Evolutionary conservation across 148 eudicot species (phyloP).

Genomic region (Diospyros lotus): DNA sequence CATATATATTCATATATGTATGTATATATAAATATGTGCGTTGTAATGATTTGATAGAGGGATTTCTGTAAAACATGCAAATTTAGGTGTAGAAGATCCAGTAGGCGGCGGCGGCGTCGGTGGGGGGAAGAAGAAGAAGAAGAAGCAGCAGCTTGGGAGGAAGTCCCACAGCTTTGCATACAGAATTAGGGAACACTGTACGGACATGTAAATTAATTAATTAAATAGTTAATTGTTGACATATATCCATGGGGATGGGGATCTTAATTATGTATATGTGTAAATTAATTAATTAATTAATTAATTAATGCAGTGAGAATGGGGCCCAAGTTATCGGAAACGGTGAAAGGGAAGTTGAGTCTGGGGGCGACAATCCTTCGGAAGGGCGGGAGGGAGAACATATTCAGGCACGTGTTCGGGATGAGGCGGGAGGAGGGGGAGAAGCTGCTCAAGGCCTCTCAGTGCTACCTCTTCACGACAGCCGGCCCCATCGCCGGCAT

Average conservation of each 20-base stretch:
- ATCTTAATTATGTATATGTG: background rate
- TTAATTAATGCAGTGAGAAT: slow-evolving; percentile 19
- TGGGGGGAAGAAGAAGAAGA: no score
- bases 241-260: no score
- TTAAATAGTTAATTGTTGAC: no score
- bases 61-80: background rate
- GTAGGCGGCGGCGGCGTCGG: background rate
- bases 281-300: background rate
- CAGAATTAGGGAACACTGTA: slow-evolving; percentile 39
- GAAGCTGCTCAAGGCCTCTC: slow-evolving; percentile 32
- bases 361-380: slow-evolving; percentile 26
- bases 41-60: no score
- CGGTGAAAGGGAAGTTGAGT: slow-evolving; percentile 28
- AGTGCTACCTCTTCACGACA: slow-evolving; percentile 31
- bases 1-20: no score
- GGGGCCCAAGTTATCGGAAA: slow-evolving; percentile 31
- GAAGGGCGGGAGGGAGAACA: slow-evolving; percentile 30
- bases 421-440: slow-evolving; percentile 17
- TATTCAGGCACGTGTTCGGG: slow-evolving; percentile 27
- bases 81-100: slow-evolving; percentile 20
- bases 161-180: slow-evolving; percentile 24
- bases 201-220: background rate
- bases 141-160: slow-evolving; percentile 22
- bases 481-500: slow-evolving; percentile 35
- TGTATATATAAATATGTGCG: no score